Evolutionary conservation across 495 filamentous ascomycete genomes (phyloP).

Genomic region (Cetradonia linearis): DNA sequence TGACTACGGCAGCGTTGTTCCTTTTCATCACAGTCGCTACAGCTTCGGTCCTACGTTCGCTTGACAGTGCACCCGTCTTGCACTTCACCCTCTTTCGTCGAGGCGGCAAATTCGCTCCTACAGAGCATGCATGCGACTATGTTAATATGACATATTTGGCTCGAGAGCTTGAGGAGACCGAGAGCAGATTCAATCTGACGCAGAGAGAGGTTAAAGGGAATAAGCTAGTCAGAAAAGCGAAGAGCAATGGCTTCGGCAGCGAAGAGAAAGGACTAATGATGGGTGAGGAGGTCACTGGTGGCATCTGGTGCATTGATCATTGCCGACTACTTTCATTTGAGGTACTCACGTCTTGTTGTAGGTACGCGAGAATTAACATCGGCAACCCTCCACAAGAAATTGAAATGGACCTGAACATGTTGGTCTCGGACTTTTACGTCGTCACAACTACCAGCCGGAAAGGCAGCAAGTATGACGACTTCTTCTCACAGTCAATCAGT

Average conservation of each 20-base stretch:
- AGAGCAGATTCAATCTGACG: constrained; percentile 29
- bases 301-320: constrained; percentile 23
- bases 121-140: constrained; percentile 11
- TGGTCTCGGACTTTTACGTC: constrained; percentile 29
- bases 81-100: constrained; percentile 28
- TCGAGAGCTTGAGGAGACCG: constrained; percentile 21
- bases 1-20: background rate
- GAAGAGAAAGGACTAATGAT: constrained; percentile 21
- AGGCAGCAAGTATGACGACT: constrained; percentile 28
- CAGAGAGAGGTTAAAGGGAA: constrained; percentile 29
- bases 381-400: constrained; percentile 27
- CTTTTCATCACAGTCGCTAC: constrained; percentile 7
- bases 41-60: constrained; percentile 15
- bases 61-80: constrained; percentile 23
- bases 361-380: constrained; percentile 27
- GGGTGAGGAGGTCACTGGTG: constrained; percentile 23
- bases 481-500: constrained; percentile 25
- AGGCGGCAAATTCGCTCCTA: constrained; percentile 24
- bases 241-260: constrained; percentile 19
- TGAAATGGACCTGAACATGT: constrained; percentile 31
- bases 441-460: constrained; percentile 27
- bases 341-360: background rate
- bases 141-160: constrained; percentile 24
- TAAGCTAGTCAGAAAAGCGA: constrained; percentile 28
- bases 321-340: background rate